Evolutionary conservation across 2,329 filamentous ascomycete genomes (phyloP).

Genomic region (Sporothrix phasma): DNA sequence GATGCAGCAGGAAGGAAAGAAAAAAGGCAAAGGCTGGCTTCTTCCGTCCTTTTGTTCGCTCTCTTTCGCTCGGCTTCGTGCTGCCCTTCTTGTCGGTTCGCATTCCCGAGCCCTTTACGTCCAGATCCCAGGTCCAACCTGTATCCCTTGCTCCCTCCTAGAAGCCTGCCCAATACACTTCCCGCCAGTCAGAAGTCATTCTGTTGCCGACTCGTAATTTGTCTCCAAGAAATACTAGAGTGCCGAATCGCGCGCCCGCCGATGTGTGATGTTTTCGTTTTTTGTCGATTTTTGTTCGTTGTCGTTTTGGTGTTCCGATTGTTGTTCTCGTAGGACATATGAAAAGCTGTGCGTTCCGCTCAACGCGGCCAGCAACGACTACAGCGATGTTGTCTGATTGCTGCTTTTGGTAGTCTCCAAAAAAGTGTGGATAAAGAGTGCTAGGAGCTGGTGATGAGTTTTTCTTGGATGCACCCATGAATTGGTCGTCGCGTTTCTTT

Average conservation of each 20-base stretch:
- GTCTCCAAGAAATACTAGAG: background rate
- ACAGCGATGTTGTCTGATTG: background rate
- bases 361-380: background rate
- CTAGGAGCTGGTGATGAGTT: background rate
- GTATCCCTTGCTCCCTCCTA: background rate
- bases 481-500: background rate
- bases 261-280: background rate
- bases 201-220: background rate
- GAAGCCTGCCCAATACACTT: background rate
- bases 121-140: background rate
- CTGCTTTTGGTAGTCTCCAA: background rate
- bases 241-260: background rate
- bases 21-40: background rate
- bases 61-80: background rate
- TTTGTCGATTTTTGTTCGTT: background rate
- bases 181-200: background rate
- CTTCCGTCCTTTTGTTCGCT: background rate
- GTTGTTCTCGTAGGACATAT: constrained; percentile 8
- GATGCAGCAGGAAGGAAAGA: background rate
- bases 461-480: background rate
- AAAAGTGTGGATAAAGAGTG: background rate
- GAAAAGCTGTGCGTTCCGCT: background rate
- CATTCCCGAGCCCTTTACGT: background rate
- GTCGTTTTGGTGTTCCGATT: background rate
- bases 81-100: background rate